Percentiles rank a stretch among this genome's conserved stretches.
phyloP scores from a whole-genome alignment of 2,329 filamentous ascomycete species.

The Dactylellina drechsleri region DNA sequence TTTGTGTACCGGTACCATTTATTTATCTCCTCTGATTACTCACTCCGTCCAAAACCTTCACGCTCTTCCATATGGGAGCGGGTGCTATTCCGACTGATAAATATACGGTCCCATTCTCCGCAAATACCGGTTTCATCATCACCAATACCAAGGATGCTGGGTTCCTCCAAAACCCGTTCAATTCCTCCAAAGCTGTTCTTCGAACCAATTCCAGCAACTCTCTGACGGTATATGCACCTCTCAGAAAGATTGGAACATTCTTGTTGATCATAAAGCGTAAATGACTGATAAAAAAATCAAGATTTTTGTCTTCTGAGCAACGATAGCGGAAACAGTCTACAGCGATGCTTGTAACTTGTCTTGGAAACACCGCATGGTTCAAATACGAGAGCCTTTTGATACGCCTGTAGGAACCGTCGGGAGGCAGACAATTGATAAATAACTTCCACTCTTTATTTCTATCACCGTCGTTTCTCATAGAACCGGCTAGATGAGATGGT shows the following conservation, averaged over 20 bases:
- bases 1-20: too few species aligned
- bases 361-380: constrained; percentile 35
- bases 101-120: constrained; percentile 27
- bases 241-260: constrained; percentile 19
- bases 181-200: constrained; percentile 29
- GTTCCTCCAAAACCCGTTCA: constrained; percentile 42
- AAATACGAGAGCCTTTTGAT: constrained; percentile 35
- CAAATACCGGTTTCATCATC: constrained; percentile 31
- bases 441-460: constrained; percentile 30
- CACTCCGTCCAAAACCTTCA: constrained; percentile 22
- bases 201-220: constrained; percentile 34
- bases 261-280: constrained; percentile 50
- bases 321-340: constrained; percentile 41
- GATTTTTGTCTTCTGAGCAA: constrained; percentile 34
- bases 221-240: constrained; percentile 21
- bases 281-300: constrained; percentile 39
- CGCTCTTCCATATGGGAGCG: constrained; percentile 27
- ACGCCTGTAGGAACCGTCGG: constrained; percentile 27
- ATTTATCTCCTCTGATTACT: constrained; percentile 19
- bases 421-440: constrained; percentile 14
- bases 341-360: constrained; percentile 12
- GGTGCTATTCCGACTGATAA: constrained; percentile 42
- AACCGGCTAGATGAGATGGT: constrained; percentile 14
- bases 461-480: constrained; percentile 30
- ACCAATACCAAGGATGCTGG: constrained; percentile 33